Evolutionary conservation across 2,329 filamentous ascomycete genomes (phyloP), one percentile per base, ranked within the genome.

Genomic region (Fusarium dlaminii): DNA sequence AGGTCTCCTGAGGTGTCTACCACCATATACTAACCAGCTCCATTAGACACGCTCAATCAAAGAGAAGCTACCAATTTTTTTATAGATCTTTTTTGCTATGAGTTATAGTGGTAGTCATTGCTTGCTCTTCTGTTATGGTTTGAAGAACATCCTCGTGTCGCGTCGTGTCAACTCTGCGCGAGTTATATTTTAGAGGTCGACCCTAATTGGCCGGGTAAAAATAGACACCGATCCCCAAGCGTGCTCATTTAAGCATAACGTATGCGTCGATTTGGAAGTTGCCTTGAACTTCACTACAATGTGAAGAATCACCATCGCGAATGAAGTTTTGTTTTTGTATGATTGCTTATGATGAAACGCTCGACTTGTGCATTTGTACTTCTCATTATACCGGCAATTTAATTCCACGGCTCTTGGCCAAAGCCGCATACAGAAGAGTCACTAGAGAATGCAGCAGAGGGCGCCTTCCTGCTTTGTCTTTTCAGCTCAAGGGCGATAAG

Each of bases 11-110:
- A 37, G 36, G 17, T 40, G 37, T 22, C 20, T 13, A 8, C 6
- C 18, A 20, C 11, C 20, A 12, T 39, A 39, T 39, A 20, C 37
- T 39, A 22, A 39, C 37, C 18, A 39, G 37, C 17, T 4, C n/a
- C 37, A 12, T 39, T 13, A 39, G 39, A 68, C 65, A 68, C 66
- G 66, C 63, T 68, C 55, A 68, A 68, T 68, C 63, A 68, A 68
- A 55, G 63, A 68, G 66, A 68, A 62, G 66, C 66, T 68, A 62
- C 63, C 65, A 68, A 54, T 62, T 68, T 68, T 55, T 68, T 66
- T 54, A 5, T 48, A 2, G 15, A 13, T 15, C 3, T 18, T 22
- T 39, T 3, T n/a, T 29, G 1, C 18, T 3, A 18, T 27, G 13
- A 27, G 29, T 13, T 2, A 29, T 48, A 22, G 14, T 32, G 6